Evolutionary conservation across 805 yeast genomes (phyloP).

Genomic region (Scheffersomyces coipomensis): DNA sequence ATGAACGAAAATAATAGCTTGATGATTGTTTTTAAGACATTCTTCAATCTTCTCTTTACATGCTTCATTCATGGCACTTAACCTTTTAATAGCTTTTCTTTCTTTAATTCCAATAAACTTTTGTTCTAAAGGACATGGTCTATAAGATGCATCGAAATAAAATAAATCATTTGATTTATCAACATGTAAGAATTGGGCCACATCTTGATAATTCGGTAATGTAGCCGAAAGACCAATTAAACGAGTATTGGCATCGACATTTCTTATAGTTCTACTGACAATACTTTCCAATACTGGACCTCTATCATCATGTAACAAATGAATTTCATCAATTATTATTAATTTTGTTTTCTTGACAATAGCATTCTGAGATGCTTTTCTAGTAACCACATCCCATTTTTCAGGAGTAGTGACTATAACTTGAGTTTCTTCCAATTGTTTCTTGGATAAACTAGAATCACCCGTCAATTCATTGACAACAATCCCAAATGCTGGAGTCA

Average conservation of each 20-base stretch:
- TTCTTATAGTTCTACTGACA: constrained; percentile 68
- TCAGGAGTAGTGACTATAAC: constrained; percentile 92
- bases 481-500: constrained; percentile 58
- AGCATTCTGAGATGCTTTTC: constrained; percentile 65
- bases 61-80: constrained; percentile 85
- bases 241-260: constrained; percentile 51
- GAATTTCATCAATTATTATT: constrained; percentile 88
- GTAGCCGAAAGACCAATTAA: constrained; percentile 91
- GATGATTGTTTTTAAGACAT: constrained; percentile 59
- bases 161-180: constrained; percentile 58
- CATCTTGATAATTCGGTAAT: constrained; percentile 84
- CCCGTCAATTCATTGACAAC: constrained; percentile 88
- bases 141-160: constrained; percentile 75
- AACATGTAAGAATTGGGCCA: constrained; percentile 76
- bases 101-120: constrained; percentile 87
- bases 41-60: constrained; percentile 76
- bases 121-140: constrained; percentile 93
- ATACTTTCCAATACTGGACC: constrained; percentile 93
- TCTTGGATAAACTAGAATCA: constrained; percentile 73
- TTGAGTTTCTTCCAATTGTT: constrained; percentile 77
- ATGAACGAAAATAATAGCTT: constrained; percentile 88
- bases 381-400: constrained; percentile 94
- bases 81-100: constrained; percentile 70
- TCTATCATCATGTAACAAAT: constrained; percentile 87
- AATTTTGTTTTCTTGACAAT: constrained; percentile 65